Evolutionary conservation across 139 green algal species (phyloP).

Genomic region (Micractinium conductrix): DNA sequence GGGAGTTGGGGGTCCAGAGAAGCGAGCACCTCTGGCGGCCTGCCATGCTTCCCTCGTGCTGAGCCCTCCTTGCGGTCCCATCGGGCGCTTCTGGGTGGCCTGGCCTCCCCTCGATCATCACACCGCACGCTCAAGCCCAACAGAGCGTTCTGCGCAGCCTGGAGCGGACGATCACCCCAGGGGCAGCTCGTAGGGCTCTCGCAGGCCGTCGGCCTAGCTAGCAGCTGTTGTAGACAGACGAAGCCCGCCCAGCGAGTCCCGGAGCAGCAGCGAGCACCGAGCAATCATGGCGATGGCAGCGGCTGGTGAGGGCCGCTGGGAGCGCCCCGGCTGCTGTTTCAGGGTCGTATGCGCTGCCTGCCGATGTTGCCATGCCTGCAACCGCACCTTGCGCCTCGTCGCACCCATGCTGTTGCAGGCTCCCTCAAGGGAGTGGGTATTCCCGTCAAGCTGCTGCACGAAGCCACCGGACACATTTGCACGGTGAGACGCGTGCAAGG

Average conservation of each 20-base stretch:
- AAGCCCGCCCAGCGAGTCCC: constrained; percentile 1
- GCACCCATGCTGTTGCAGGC: constrained; percentile 35
- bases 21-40: too few species aligned
- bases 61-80: too few species aligned
- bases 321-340: not conserved
- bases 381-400: not conserved
- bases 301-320: not conserved
- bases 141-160: too few species aligned
- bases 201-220: not conserved
- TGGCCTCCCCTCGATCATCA: too few species aligned
- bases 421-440: constrained; percentile 71
- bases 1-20: too few species aligned
- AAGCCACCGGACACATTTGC: constrained; percentile 95
- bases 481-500: constrained; percentile 62
- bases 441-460: constrained; percentile 97
- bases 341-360: not conserved
- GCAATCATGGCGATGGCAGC: constrained; percentile 24
- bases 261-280: not conserved
- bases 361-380: not conserved
- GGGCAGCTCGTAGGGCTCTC: too few species aligned
- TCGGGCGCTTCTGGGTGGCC: too few species aligned
- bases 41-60: too few species aligned
- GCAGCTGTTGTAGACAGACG: not conserved
- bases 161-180: too few species aligned
- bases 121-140: too few species aligned